Percentiles rank a stretch among this genome's conserved stretches.
Conservation (phyloP, 2,329 filamentous ascomycete species). For the Botrytis aclada region DNA sequence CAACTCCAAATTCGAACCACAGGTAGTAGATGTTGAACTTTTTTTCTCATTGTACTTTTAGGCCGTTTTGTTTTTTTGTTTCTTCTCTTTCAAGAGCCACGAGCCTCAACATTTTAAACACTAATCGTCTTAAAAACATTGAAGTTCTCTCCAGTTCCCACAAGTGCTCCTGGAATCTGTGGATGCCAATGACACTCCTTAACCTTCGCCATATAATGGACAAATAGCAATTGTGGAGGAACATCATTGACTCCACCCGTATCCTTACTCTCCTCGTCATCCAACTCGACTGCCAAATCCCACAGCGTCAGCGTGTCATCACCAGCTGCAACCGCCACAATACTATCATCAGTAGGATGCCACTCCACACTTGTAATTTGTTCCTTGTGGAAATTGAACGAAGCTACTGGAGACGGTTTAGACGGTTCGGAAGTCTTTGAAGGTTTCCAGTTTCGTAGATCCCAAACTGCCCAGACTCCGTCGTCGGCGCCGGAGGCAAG, state of each 20-base stretch:
- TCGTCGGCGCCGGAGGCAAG: constrained; percentile 92
- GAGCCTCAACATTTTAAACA: constrained; percentile 51
- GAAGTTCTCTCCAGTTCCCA: constrained; percentile 89
- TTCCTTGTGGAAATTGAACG: constrained; percentile 93
- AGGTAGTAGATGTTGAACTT: neutral
- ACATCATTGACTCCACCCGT: constrained; percentile 85
- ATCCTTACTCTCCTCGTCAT: constrained; percentile 93
- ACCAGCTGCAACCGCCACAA: constrained; percentile 85
- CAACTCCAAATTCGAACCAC: neutral
- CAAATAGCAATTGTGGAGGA: constrained; percentile 90
- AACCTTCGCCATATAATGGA: constrained; percentile 91
- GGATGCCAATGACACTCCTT: constrained; percentile 98
- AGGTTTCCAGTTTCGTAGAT: constrained; percentile 90
- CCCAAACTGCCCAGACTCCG: constrained; percentile 94
- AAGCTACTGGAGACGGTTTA: constrained; percentile 78
- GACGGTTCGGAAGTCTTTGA: constrained; percentile 44
- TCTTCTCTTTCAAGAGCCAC: neutral
- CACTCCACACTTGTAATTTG: constrained; percentile 95
- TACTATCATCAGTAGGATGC: constrained; percentile 96
- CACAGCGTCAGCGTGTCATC: constrained; percentile 94
- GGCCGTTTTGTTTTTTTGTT: neutral
- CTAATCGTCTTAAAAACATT: constrained; percentile 82
- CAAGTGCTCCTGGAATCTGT: constrained; percentile 84
- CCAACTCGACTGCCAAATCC: constrained; percentile 94
- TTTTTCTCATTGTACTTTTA: constrained; percentile 4